Evolutionary conservation across 352 stramenopile genomes (phyloP).

Genomic region (Phytophthora pini): DNA sequence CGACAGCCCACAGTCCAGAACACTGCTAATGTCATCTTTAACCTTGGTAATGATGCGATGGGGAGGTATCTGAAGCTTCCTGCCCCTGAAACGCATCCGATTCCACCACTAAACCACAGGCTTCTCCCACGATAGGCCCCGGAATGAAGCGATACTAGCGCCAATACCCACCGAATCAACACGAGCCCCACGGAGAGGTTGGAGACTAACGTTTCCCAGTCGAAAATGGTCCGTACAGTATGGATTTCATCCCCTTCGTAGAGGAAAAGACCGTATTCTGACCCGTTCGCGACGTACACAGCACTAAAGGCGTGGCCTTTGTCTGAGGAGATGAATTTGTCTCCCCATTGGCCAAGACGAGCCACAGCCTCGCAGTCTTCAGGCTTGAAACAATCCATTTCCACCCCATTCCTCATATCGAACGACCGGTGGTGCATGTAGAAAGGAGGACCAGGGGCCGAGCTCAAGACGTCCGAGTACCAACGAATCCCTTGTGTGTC

Average conservation of each 20-base stretch:
- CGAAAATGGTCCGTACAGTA: slow-evolving; percentile 12
- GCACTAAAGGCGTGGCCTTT: background rate
- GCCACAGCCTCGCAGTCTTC: background rate
- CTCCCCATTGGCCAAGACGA: too few relatives aligned
- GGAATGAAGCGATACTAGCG: slow-evolving; percentile 12
- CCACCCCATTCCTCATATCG: background rate
- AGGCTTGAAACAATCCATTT: background rate
- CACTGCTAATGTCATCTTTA: slow-evolving; percentile 15
- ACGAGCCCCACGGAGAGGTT: slow-evolving; percentile 17
- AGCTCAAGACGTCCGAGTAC: background rate
- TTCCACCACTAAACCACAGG: slow-evolving; percentile 19
- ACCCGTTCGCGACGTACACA: slow-evolving; percentile 11
- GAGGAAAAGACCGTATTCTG: background rate
- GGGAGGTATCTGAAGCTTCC: slow-evolving; percentile 16
- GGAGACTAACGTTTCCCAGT: slow-evolving; percentile 22
- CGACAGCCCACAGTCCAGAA: slow-evolving; percentile 21
- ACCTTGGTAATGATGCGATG: slow-evolving; percentile 10
- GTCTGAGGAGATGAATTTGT: too few relatives aligned
- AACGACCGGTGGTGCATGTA: background rate
- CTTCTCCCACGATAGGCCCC: slow-evolving; percentile 10
- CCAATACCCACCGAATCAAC: slow-evolving; percentile 16
- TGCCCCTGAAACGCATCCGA: slow-evolving; percentile 19
- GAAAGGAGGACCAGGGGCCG: background rate
- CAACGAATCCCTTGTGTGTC: background rate
- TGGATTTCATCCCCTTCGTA: background rate